Conservation (phyloP, 2,329 filamentous ascomycete species). For the Colletotrichum lini region DNA sequence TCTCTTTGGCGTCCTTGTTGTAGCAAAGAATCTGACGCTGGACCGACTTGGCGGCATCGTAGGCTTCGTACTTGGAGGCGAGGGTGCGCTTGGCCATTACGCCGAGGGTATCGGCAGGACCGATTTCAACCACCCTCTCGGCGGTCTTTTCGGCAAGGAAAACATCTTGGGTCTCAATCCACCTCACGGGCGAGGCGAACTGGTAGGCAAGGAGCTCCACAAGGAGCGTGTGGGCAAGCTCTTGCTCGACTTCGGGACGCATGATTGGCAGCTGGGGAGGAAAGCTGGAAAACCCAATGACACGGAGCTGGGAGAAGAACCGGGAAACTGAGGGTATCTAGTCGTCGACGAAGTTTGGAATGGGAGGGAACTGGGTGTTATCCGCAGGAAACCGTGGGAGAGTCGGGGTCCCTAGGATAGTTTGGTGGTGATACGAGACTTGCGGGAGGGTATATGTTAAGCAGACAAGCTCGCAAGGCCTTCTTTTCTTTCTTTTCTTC, state of each 20-base stretch:
- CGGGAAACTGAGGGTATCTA: constrained; percentile 40
- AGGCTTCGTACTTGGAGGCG: constrained; percentile 97
- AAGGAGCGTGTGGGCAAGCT: constrained; percentile 97
- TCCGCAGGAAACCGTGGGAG: constrained; percentile 37
- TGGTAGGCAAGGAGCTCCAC: constrained; percentile 99
- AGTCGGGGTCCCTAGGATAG: constrained; percentile 23
- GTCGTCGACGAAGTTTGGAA: constrained; percentile 30
- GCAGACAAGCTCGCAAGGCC: constrained; percentile 39
- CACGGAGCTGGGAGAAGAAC: constrained; percentile 43
- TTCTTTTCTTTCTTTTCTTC: constrained; percentile 18
- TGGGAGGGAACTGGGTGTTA: not conserved
- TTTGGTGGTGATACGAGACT: constrained; percentile 18
- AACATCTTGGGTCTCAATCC: constrained; percentile 99
- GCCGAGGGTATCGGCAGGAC: constrained; percentile 95
- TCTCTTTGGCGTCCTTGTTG: constrained; percentile 99
- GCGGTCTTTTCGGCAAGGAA: constrained; percentile 96
- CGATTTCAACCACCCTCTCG: constrained; percentile 97
- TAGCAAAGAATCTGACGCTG: constrained; percentile 99
- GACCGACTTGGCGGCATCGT: constrained; percentile 96
- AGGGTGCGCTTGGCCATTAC: constrained; percentile 98
- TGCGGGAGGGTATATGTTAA: constrained; percentile 37
- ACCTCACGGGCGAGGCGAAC: constrained; percentile 98
- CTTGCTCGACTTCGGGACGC: constrained; percentile 99
- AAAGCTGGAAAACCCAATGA: constrained; percentile 38
- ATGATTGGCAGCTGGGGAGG: constrained; percentile 68